phyloP scores from a whole-genome alignment of 768 basidiomycete genomes.

The Russula compacta region DNA sequence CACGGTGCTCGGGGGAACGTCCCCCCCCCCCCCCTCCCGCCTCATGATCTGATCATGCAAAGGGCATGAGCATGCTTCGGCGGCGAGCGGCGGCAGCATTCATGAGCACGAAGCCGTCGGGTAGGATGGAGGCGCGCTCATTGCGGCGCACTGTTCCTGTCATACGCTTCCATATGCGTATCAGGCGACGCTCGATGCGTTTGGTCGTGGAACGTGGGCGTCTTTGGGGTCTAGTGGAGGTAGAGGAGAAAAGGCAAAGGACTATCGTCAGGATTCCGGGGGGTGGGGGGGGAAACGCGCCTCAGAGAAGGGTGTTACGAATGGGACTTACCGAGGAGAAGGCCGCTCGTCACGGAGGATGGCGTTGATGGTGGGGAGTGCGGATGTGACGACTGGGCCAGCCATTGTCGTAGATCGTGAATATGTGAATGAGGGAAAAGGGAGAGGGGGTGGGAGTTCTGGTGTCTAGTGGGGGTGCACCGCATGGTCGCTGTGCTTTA shows the following conservation, averaged over 20 bases:
- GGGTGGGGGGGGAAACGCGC: no score
- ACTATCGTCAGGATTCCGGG: not conserved
- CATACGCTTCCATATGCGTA: constrained; percentile 53
- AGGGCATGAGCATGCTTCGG: constrained; percentile 28
- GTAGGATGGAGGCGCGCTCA: constrained; percentile 44
- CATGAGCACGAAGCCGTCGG: constrained; percentile 54
- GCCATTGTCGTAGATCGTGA: not conserved
- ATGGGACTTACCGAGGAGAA: not conserved
- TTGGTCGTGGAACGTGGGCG: constrained; percentile 31
- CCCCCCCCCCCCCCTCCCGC: no score
- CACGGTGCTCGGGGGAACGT: no score
- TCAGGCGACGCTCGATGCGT: constrained; percentile 47
- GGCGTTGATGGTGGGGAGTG: not conserved
- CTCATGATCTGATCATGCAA: not conserved
- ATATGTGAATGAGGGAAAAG: not conserved
- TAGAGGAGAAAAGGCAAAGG: not conserved
- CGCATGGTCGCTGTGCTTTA: not conserved
- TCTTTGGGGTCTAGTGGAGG: not conserved
- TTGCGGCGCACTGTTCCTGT: constrained; percentile 44
- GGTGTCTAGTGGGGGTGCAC: no score
- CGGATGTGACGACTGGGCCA: constrained; percentile 7
- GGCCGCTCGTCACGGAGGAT: not conserved
- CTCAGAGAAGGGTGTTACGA: not conserved
- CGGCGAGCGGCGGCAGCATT: constrained; percentile 39
- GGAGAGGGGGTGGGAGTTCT: not conserved